Evolutionary conservation across 768 basidiomycete species (phyloP).

Genomic region (Collybia mongolica): DNA sequence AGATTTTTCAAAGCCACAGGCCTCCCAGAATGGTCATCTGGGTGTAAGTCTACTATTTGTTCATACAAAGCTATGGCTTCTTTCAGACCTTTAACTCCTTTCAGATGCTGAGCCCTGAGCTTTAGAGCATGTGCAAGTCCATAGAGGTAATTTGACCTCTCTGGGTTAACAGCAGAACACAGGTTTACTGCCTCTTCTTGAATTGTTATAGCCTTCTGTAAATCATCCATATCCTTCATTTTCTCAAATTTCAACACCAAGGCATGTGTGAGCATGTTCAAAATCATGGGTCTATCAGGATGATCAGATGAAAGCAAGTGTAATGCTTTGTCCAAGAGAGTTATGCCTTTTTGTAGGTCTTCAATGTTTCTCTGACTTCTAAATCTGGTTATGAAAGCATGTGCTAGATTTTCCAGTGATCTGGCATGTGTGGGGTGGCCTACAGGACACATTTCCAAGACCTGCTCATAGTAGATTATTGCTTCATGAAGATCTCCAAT

Average conservation of each 20-base stretch:
- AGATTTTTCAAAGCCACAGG: not conserved
- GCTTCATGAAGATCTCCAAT: slow-evolving; percentile 16
- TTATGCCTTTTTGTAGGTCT: slow-evolving; percentile 24
- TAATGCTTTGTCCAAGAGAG: slow-evolving; percentile 21
- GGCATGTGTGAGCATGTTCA: slow-evolving; percentile 24
- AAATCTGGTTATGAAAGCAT: slow-evolving; percentile 17
- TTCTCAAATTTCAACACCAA: slow-evolving; percentile 24
- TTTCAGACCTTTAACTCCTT: slow-evolving; percentile 12
- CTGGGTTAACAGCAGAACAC: not conserved
- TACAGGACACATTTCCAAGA: slow-evolving; percentile 9
- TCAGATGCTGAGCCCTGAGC: slow-evolving; percentile 16
- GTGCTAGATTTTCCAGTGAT: slow-evolving; percentile 14
- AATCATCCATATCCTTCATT: slow-evolving; percentile 19
- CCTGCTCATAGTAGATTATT: slow-evolving; percentile 11
- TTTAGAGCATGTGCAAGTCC: slow-evolving; percentile 12
- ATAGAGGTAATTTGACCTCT: not conserved
- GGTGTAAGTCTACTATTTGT: slow-evolving; percentile 6
- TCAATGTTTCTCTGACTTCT: slow-evolving; percentile 21
- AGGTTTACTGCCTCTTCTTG: not conserved
- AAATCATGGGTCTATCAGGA: slow-evolving; percentile 12
- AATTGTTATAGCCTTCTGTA: slow-evolving; percentile 21
- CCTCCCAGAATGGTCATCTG: slow-evolving; percentile 9
- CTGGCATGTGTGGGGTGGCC: not conserved
- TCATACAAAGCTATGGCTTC: slow-evolving; percentile 14
- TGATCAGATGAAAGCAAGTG: slow-evolving; percentile 17